These are phyloP conservation scores for Arthrocladium fulminans DNA, from an alignment of 2,329 filamentous ascomycete genomes.

Conservation along the genomic window DNA sequence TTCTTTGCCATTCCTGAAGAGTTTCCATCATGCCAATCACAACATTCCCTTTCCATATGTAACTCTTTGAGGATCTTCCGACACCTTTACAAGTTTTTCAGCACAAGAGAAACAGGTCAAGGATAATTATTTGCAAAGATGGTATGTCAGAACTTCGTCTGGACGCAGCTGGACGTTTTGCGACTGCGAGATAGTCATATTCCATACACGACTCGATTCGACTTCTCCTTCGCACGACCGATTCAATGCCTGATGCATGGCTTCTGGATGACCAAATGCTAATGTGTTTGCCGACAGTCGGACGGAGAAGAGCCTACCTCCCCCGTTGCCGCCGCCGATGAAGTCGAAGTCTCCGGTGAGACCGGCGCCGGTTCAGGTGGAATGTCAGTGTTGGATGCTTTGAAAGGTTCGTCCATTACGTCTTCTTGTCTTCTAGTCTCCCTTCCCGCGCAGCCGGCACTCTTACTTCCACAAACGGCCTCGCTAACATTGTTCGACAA, in stretches of 20 bases:
- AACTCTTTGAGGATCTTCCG: conserved; percentile 49
- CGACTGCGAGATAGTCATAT: background rate
- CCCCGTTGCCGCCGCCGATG: conserved; percentile 64
- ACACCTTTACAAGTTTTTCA: conserved; percentile 29
- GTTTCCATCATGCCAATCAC: background rate
- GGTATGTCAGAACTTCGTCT: conserved; percentile 29
- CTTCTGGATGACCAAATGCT: conserved; percentile 8
- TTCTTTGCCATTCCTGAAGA: background rate
- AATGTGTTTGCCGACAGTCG: conserved; percentile 54
- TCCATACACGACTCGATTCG: background rate
- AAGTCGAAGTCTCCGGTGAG: conserved; percentile 95
- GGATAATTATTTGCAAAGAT: conserved; percentile 33
- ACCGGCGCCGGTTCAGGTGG: conserved; percentile 59
- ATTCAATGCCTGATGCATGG: background rate
- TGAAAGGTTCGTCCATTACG: conserved; percentile 55
- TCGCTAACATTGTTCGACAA: no score
- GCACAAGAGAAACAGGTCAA: conserved; percentile 19
- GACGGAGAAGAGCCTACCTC: conserved; percentile 99
- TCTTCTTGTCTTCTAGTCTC: background rate
- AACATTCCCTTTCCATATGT: conserved; percentile 6
- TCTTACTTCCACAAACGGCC: no score
- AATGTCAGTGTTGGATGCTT: conserved; percentile 96
- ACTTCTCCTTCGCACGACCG: no score
- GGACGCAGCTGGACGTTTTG: no score
- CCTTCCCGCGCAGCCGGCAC: background rate